Conservation (phyloP, 2,329 filamentous ascomycete species). For the Neofusicoccum sp. region DNA sequence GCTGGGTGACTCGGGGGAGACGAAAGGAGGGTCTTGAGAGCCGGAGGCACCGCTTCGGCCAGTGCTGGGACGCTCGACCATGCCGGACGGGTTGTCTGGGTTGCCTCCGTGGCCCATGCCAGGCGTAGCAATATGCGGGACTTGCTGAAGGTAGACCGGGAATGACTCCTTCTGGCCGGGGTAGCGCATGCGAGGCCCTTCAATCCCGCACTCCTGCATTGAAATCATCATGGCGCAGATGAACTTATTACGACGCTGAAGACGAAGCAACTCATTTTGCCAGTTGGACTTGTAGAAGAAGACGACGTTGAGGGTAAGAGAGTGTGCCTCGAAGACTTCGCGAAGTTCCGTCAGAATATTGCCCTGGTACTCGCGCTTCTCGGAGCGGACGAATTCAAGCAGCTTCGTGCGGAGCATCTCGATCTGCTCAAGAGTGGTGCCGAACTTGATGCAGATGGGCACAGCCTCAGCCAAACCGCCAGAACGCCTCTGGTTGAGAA, state of each 20-base stretch:
- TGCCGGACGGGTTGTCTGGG: conserved; percentile 45
- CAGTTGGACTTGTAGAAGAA: conserved; percentile 98
- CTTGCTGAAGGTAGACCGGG: conserved; percentile 62
- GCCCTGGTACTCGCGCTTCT: conserved; percentile 85
- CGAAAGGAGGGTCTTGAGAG: conserved; percentile 43
- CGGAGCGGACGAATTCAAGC: conserved; percentile 74
- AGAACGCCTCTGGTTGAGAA: conserved; percentile 89
- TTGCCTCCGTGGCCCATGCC: conserved; percentile 42
- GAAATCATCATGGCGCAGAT: conserved; percentile 86
- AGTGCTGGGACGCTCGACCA: conserved; percentile 19
- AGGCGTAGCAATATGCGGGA: conserved; percentile 45
- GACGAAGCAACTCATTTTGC: conserved; percentile 88
- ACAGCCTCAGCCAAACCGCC: conserved; percentile 85
- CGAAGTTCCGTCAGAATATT: conserved; percentile 85
- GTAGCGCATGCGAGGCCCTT: conserved; percentile 73
- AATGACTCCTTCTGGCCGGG: conserved; percentile 66
- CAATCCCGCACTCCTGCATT: conserved; percentile 79
- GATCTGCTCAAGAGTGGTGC: conserved; percentile 79
- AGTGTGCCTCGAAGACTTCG: conserved; percentile 77
- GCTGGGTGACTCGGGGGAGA: conserved; percentile 23
- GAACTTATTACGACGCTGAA: conserved; percentile 90
- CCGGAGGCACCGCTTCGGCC: conserved; percentile 24
- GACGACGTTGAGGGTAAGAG: conserved; percentile 83
- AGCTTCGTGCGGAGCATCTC: conserved; percentile 77
- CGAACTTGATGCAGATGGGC: conserved; percentile 81